Conservation (phyloP, 73 alveolate genomes). For the Paramecium primaurelia region DNA sequence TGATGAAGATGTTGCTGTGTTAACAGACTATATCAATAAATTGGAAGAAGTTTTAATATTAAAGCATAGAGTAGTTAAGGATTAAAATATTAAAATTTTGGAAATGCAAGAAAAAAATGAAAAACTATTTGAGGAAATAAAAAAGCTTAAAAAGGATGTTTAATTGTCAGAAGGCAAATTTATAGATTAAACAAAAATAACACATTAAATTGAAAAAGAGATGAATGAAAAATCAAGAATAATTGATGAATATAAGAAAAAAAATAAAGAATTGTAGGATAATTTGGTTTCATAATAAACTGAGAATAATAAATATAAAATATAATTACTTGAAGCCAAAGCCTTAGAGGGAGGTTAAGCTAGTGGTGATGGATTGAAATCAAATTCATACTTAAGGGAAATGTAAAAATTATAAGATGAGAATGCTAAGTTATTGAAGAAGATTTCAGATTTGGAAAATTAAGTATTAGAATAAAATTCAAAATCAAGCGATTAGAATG, state of each 20-base stretch:
- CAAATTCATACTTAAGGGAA: not conserved
- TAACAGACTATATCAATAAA: not conserved
- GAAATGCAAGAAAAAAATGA: not conserved
- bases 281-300: not conserved
- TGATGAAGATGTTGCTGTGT: not conserved
- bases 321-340: not conserved
- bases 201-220: not conserved
- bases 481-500: not conserved
- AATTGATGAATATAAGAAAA: not conserved
- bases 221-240: not conserved
- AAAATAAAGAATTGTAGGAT: not conserved
- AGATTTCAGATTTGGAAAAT: not conserved
- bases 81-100: not conserved
- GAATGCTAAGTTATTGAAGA: not conserved
- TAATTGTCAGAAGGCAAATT: not conserved
- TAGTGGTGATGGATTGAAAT: not conserved
- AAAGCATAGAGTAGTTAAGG: not conserved
- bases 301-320: not conserved
- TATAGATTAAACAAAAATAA: not conserved
- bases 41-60: not conserved
- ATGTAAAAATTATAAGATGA: not conserved
- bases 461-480: not conserved
- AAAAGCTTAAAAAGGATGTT: not conserved
- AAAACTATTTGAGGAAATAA: not conserved
- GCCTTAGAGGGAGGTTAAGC: not conserved